A percentile compares a stretch with the other conserved stretches of the same genome.
phyloP scores from a whole-genome alignment of 345 rosid genomes.

The Capsella bursapastoris region DNA sequence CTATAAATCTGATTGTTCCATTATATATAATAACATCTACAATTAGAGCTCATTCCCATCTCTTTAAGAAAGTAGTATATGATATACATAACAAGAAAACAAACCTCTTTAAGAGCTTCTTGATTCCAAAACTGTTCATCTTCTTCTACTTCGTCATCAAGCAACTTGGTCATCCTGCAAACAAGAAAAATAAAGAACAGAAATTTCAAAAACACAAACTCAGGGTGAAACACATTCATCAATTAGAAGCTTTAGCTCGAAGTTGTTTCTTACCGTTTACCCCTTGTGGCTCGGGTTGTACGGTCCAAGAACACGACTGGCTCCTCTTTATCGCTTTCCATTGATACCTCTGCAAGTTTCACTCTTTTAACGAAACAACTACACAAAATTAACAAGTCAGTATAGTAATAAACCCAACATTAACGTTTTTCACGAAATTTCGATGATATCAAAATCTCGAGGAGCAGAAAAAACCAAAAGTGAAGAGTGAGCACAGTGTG shows the following conservation, averaged over 20 bases:
- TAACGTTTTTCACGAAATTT: conserved; percentile 1
- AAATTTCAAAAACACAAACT: not conserved
- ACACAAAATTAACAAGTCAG: not conserved
- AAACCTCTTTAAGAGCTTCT: conserved; percentile 90
- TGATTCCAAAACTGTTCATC: conserved; percentile 96
- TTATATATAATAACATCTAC: not conserved
- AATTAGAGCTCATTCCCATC: not conserved
- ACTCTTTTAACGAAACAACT: conserved; percentile 19
- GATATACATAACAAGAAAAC: not conserved
- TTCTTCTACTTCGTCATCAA: conserved; percentile 84
- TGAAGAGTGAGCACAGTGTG: not conserved
- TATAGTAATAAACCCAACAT: not conserved
- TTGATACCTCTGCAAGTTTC: conserved; percentile 35
- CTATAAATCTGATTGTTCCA: not conserved
- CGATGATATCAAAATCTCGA: not conserved
- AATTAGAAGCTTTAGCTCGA: conserved; percentile 1
- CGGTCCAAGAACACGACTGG: conserved; percentile 67
- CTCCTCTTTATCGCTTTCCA: conserved; percentile 65
- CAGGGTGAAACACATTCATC: not conserved
- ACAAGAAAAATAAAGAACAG: not conserved
- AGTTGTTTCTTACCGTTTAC: conserved; percentile 60
- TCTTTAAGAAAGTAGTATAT: not conserved
- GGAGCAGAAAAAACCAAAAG: not conserved
- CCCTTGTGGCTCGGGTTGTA: conserved; percentile 69
- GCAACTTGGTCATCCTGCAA: conserved; percentile 80